phyloP scores from a whole-genome alignment of 257 asterid genomes.

The Plectranthus barbatus region DNA sequence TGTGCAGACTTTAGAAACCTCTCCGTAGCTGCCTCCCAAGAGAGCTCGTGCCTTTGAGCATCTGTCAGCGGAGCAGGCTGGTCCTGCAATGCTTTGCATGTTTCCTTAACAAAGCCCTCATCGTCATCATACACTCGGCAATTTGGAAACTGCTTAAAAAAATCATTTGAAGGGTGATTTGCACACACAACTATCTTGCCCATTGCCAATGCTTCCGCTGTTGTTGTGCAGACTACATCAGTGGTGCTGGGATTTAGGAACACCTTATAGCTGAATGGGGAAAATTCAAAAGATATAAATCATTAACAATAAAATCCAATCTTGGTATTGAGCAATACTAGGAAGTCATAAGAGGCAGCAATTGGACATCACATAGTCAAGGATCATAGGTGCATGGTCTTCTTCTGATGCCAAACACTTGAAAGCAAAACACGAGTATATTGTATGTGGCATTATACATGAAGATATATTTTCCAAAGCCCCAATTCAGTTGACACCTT shows the following conservation, averaged over 20 bases:
- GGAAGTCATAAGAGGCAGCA: background rate
- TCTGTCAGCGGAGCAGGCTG: slow-evolving; percentile 67
- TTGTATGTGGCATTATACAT: background rate
- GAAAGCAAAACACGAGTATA: background rate
- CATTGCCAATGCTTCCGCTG: slow-evolving; percentile 97
- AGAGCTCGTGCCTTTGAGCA: slow-evolving; percentile 71
- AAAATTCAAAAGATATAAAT: background rate
- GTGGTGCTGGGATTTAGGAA: slow-evolving; percentile 96
- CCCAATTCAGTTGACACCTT: background rate
- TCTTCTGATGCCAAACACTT: background rate
- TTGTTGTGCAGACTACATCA: slow-evolving; percentile 94
- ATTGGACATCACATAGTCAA: background rate
- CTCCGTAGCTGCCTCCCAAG: slow-evolving; percentile 97
- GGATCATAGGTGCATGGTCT: background rate
- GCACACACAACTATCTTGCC: slow-evolving; percentile 96
- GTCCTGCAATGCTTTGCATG: slow-evolving; percentile 55
- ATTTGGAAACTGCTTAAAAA: slow-evolving; percentile 95
- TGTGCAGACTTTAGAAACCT: slow-evolving; percentile 69
- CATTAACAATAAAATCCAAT: background rate
- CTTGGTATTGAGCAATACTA: background rate
- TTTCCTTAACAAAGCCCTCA: slow-evolving; percentile 70
- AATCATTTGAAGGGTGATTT: slow-evolving; percentile 91
- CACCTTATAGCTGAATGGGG: slow-evolving; percentile 69
- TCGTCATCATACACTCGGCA: slow-evolving; percentile 65
- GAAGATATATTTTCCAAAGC: background rate